Conservation (phyloP, 345 rosid species). For the Corchorus olitorius region DNA sequence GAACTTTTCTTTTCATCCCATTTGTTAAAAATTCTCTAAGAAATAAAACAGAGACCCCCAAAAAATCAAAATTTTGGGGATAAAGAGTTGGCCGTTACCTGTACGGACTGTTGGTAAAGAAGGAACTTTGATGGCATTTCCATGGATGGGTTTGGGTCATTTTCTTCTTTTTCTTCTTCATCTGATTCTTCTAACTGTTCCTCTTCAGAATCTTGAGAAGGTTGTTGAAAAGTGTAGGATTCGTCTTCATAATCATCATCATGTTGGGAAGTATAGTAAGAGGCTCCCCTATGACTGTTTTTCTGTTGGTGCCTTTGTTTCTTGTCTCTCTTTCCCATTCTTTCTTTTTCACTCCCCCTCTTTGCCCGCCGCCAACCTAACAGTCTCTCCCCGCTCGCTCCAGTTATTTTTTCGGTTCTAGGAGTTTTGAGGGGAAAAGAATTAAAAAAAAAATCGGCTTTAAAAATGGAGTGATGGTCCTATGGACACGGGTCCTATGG, state of each 20-base stretch:
- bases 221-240: constrained; percentile 12
- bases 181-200: constrained; percentile 26
- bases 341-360: background rate
- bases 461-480: too few relatives aligned
- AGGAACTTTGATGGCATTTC: constrained; percentile 75
- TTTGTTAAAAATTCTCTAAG: background rate
- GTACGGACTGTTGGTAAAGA: constrained; percentile 84
- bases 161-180: constrained; percentile 32
- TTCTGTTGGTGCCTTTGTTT: constrained; percentile 63
- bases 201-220: constrained; percentile 27
- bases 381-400: constrained; percentile 4
- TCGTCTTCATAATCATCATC: constrained; percentile 26
- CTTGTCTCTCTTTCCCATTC: constrained; percentile 81
- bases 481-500: too few relatives aligned
- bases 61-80: background rate
- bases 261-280: constrained; percentile 31
- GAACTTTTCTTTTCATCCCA: background rate
- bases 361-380: constrained; percentile 3
- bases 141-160: constrained; percentile 32
- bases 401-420: background rate
- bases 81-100: constrained; percentile 38
- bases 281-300: constrained; percentile 41
- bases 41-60: constrained; percentile 7
- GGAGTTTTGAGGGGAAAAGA: background rate
- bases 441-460: background rate